These are phyloP conservation scores for Tinospora cordifolia DNA, from an alignment of 164 flowering plant species.

Conservation along the genomic window DNA sequence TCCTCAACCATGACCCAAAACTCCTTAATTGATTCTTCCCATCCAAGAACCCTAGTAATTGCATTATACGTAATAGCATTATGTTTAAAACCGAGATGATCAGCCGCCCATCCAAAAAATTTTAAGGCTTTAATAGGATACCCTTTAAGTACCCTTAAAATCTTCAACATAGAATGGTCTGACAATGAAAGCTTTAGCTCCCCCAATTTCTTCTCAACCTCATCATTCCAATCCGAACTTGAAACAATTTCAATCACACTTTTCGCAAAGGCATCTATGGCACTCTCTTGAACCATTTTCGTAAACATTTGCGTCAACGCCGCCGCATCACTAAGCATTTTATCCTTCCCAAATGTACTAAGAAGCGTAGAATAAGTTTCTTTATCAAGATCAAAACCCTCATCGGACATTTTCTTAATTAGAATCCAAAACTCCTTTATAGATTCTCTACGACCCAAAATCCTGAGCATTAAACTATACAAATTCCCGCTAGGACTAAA, in stretches of 20 bases:
- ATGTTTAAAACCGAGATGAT: conserved; percentile 35
- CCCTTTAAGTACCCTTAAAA: conserved; percentile 44
- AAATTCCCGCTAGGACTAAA: conserved; percentile 42
- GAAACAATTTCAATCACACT: conserved; percentile 30
- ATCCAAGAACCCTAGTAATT: conserved; percentile 50
- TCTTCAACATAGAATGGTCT: conserved; percentile 48
- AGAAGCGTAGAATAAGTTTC: conserved; percentile 41
- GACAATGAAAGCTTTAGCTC: conserved; percentile 34
- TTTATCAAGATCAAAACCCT: conserved; percentile 52
- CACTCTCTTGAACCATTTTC: conserved; percentile 43
- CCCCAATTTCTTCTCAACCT: conserved; percentile 39
- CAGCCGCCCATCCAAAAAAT: conserved; percentile 56
- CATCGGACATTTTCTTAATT: conserved; percentile 46
- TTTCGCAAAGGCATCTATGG: conserved; percentile 28
- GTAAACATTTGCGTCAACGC: conserved; percentile 40
- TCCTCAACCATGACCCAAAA: conserved; percentile 67
- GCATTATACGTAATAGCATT: conserved; percentile 69
- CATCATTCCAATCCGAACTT: conserved; percentile 43
- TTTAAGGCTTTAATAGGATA: conserved; percentile 51
- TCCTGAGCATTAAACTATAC: conserved; percentile 52
- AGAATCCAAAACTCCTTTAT: conserved; percentile 62
- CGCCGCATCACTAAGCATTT: conserved; percentile 39
- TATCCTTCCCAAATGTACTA: conserved; percentile 29
- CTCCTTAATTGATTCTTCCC: conserved; percentile 45
- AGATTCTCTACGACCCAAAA: conserved; percentile 35